Base-by-base conservation (phyloP, 179 eudicot genomes). In the Gypsophila paniculata region DNA sequence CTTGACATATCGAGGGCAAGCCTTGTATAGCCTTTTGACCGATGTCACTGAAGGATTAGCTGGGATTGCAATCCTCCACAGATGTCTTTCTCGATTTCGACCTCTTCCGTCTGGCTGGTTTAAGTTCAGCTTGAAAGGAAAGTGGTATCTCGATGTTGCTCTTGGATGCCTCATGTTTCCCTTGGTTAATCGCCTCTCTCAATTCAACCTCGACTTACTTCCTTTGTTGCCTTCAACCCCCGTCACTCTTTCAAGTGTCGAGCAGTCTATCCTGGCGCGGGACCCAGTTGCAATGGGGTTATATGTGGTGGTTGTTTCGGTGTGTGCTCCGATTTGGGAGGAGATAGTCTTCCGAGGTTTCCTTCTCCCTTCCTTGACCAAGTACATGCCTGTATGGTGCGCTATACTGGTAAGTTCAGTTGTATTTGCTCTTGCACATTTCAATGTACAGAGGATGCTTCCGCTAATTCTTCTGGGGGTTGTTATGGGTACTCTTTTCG, bases 91-190 rank as follows among this genome's bases (percentile, higher is more conserved):
- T 60, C 85, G 86, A 17, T 91, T 89, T 69, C 88, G 87, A 8
- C 96, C 96, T 53, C 91, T 91, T 66, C 89, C 96, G 52, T 64
- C 88, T 0, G 89, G 85, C 57, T 91, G 91, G 94, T 91, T 91
- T 78, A 87, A 72, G 39, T 89, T 91, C 75, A 84, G 86, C 81
- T 77, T 89, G 13, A 83, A 72, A 73, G 96, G 96, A 38, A 87
- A 83, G 42, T 91, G 96, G 96, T 85, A 79, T 36, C 17, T 91
- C 21, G 96, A 91, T 51, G 94, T 91, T 32, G 79, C 77, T 63
- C 74, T 91, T 22, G 94, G 96, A 51, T 91, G 96, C 83, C 88
- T 91, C 57, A 79, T 91, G 90, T 91, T 91, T 75, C 96, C 96
- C 9, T 78, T 91, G 59, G 96, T 91, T 52, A 89, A 91, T 72